A percentile compares a stretch with the other conserved stretches of the same genome.
These are phyloP conservation scores for Echeveria elegans DNA, from an alignment of 164 flowering plant species.

Conservation along the genomic window DNA sequence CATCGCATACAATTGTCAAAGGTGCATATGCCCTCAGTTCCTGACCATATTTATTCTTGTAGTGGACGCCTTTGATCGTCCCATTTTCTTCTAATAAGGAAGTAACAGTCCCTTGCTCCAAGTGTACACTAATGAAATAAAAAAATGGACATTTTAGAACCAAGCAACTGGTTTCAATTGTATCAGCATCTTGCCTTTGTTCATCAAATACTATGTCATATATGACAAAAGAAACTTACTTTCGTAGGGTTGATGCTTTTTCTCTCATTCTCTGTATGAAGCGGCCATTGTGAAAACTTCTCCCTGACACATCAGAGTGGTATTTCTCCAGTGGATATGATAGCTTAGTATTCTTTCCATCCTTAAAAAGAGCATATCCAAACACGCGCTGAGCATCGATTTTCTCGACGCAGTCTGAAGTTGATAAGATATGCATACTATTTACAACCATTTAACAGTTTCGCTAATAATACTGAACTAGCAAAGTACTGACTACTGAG, in stretches of 20 bases:
- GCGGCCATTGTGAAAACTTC: slow-evolving; percentile 11
- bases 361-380: slow-evolving; percentile 10
- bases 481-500: background rate
- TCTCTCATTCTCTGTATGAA: slow-evolving; percentile 10
- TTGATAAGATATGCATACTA: background rate
- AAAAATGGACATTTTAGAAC: background rate
- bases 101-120: slow-evolving; percentile 11
- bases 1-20: slow-evolving; percentile 9
- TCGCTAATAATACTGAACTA: background rate
- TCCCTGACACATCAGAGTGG: slow-evolving; percentile 8
- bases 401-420: slow-evolving; percentile 6
- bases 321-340: slow-evolving; percentile 9
- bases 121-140: slow-evolving; percentile 4
- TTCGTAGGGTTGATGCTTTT: slow-evolving; percentile 6
- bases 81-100: slow-evolving; percentile 9
- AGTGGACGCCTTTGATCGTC: slow-evolving; percentile 10
- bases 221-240: background rate
- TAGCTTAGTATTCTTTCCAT: slow-evolving; percentile 7
- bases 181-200: background rate
- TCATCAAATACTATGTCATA: background rate
- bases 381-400: slow-evolving; percentile 10
- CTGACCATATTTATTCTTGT: slow-evolving; percentile 8
- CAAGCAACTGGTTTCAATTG: background rate
- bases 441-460: background rate
- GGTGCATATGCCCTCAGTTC: slow-evolving; percentile 9